A percentile compares a stretch with the other conserved stretches of the same genome.
Evolutionary conservation across 169 alveolate genomes (phyloP).

Genomic region (Plasmodium yoelii): DNA sequence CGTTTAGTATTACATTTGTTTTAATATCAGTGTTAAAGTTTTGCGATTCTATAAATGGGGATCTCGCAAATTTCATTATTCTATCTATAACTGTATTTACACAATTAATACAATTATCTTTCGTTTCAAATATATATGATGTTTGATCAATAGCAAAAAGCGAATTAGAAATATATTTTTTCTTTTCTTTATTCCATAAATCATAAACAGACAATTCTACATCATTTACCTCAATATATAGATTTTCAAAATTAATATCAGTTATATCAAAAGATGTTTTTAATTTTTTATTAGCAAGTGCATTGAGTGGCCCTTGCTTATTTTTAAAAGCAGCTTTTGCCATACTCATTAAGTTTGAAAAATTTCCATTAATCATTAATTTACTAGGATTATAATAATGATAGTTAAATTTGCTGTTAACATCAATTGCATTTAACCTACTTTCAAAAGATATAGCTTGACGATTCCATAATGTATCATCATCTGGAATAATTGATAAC

Average conservation of each 20-base stretch:
- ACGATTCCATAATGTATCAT: constrained; percentile 72
- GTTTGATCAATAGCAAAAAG: constrained; percentile 69
- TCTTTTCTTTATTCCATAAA: constrained; percentile 76
- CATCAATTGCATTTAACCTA: constrained; percentile 64
- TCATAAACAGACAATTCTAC: constrained; percentile 64
- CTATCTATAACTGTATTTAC: constrained; percentile 69
- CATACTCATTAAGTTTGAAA: constrained; percentile 44
- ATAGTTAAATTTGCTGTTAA: constrained; percentile 46
- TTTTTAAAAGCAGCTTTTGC: constrained; percentile 22
- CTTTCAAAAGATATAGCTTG: constrained; percentile 54
- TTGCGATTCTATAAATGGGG: neutral
- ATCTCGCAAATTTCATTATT: constrained; percentile 62
- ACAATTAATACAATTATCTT: constrained; percentile 68
- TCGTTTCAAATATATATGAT: constrained; percentile 69
- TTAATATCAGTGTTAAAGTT: constrained; percentile 13
- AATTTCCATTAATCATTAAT: constrained; percentile 53
- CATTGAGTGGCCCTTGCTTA: constrained; percentile 16
- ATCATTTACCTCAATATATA: constrained; percentile 56
- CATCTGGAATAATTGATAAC: constrained; percentile 68
- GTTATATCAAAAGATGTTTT: constrained; percentile 47
- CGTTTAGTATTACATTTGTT: constrained; percentile 52
- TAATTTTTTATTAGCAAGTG: constrained; percentile 11
- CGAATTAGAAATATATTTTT: constrained; percentile 62
- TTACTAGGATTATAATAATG: constrained; percentile 74
- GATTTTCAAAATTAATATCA: constrained; percentile 59